Conservation (phyloP, 495 filamentous ascomycete species). For the Neurospora tetrasperma region DNA sequence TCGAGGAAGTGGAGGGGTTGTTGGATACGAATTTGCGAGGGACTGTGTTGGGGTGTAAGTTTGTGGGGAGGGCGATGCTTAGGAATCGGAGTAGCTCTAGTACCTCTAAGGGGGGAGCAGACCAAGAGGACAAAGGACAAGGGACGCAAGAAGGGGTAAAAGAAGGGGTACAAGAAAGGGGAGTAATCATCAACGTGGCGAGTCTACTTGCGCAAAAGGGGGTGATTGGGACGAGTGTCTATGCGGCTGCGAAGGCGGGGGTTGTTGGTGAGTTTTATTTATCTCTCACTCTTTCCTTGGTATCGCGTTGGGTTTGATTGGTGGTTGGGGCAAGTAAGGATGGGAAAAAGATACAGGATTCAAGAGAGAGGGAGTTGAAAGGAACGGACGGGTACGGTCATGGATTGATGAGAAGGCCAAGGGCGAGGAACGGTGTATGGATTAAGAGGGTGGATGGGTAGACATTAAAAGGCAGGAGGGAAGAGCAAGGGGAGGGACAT, state of each 20-base stretch:
- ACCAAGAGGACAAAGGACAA: too few relatives aligned
- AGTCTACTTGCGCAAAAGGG: constrained; percentile 58
- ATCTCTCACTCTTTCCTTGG: too few relatives aligned
- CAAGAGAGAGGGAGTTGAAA: too few relatives aligned
- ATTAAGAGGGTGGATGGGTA: not conserved
- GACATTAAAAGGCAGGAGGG: not conserved
- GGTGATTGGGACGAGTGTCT: constrained; percentile 55
- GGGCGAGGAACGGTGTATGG: not conserved
- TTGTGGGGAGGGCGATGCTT: constrained; percentile 42
- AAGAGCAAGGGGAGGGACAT: not conserved
- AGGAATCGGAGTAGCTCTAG: not conserved
- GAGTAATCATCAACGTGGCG: constrained; percentile 64
- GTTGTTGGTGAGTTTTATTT: constrained; percentile 43
- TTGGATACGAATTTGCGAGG: constrained; percentile 62
- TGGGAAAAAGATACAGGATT: too few relatives aligned
- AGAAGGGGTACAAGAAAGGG: constrained; percentile 20
- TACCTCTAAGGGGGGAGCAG: too few relatives aligned
- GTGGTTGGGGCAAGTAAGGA: too few relatives aligned
- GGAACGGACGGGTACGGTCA: too few relatives aligned
- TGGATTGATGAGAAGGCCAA: too few relatives aligned
- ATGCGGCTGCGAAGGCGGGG: constrained; percentile 74
- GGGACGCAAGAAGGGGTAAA: too few relatives aligned
- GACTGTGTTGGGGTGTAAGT: constrained; percentile 54
- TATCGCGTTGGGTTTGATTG: too few relatives aligned
- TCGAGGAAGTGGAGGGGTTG: constrained; percentile 34